Base-by-base conservation (phyloP, 2,329 filamentous ascomycete genomes). In the Trichoderma aggressivum region DNA sequence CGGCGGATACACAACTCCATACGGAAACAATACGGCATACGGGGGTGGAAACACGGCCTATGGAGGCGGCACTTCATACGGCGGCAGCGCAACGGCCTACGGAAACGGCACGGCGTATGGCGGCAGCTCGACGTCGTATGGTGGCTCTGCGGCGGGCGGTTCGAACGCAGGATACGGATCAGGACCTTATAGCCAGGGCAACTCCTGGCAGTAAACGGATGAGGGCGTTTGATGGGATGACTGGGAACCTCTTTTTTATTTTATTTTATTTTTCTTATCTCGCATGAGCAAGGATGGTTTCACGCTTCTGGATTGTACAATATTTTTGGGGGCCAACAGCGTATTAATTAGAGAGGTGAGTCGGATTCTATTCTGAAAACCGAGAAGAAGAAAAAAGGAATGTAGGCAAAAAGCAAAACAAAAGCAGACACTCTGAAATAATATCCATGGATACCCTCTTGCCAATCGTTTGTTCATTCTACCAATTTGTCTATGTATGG, bases 1-100 rank as follows among this genome's bases (percentile, higher is more conserved):
- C 56, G 87, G 89, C 71, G 92, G 91, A 43, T 92, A 89, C 78
- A 90, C 89, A 11, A 93, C 91, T 10, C 90, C 91, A 0, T 92
- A 90, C 76, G 87, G 87, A 28, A 91, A 88, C 78, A 91, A 88
- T 78, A 90, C 88, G 16, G 91, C 91, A 5, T 90, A 91, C 2
- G 92, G 90, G 75, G 89, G 86, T 74, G 82, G 83, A 26, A 88
- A 87, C 71, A 91, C 87, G 76, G 84, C 87, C 30, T 94, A 92
- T 88, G 91, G 91, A 21, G 88, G 85, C 7, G 80, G 78, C 18
- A 77, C 80, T 7, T 82, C 83, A 1, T 85, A 84, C 70, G 85
- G 85, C 34, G 86, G 89, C 72, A 90, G 89, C 39, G 91, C 87
- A 76, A 89, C 87, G 5, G 91, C 90, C 3, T 88, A 90, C 0